Conservation (phyloP, 2,329 filamentous ascomycete genomes). For the Ophiostoma populinum region DNA sequence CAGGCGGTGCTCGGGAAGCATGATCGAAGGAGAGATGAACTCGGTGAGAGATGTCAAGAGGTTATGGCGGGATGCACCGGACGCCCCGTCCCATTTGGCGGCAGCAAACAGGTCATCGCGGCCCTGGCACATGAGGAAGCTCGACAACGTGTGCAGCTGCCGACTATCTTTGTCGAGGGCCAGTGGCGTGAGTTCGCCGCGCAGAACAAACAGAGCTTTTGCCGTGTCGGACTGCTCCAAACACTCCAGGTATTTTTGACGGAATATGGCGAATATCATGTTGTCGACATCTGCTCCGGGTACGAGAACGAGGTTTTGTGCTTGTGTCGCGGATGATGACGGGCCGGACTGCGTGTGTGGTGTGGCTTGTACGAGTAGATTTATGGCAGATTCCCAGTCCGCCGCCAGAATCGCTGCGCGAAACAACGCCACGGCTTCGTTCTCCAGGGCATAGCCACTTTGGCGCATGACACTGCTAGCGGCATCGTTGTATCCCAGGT, state of each 20-base stretch:
- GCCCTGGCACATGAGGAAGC: slow-evolving; percentile 75
- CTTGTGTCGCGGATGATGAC: background rate
- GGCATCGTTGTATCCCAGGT: slow-evolving; percentile 70
- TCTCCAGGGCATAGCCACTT: slow-evolving; percentile 80
- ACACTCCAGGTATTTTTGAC: slow-evolving; percentile 89
- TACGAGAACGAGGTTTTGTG: slow-evolving; percentile 28
- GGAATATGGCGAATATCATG: slow-evolving; percentile 76
- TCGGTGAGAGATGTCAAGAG: slow-evolving; percentile 77
- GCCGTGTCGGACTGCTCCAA: slow-evolving; percentile 60
- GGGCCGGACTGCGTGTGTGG: too few species aligned
- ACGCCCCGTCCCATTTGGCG: slow-evolving; percentile 72
- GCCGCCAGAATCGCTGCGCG: slow-evolving; percentile 64
- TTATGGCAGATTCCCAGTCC: slow-evolving; percentile 72
- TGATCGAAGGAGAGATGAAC: slow-evolving; percentile 87
- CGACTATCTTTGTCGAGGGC: slow-evolving; percentile 62
- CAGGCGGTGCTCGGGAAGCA: slow-evolving; percentile 86
- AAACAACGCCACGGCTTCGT: slow-evolving; percentile 70
- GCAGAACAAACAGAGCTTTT: slow-evolving; percentile 63
- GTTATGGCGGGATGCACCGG: slow-evolving; percentile 53
- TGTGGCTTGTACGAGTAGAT: too few species aligned
- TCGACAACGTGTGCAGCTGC: slow-evolving; percentile 69
- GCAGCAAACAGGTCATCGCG: slow-evolving; percentile 58
- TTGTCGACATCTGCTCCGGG: slow-evolving; percentile 57
- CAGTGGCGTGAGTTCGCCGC: slow-evolving; percentile 73
- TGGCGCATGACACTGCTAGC: slow-evolving; percentile 60